phyloP scores from a whole-genome alignment of 2,329 filamentous ascomycete species.

The Teratosphaeriaceae sp. region DNA sequence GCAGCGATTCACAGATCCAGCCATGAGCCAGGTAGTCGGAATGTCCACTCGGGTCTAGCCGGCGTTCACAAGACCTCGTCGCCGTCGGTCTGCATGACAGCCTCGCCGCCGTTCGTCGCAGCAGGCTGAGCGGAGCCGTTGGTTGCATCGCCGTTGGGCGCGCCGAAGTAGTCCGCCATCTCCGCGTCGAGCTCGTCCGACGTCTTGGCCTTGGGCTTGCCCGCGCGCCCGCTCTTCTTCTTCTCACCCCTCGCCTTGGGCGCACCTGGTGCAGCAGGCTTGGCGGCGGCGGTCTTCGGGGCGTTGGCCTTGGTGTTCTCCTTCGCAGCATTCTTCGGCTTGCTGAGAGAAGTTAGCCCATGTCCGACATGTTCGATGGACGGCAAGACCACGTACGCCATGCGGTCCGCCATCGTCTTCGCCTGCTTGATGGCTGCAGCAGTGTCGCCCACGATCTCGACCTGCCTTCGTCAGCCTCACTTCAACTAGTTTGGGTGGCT shows the following conservation, averaged over 20 bases:
- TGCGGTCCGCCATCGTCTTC: slow-evolving; percentile 76
- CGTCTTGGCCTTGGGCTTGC: slow-evolving; percentile 73
- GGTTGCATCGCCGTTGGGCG: slow-evolving; percentile 36
- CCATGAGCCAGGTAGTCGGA: slow-evolving; percentile 5
- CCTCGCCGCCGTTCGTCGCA: slow-evolving; percentile 21
- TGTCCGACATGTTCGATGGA: neutral
- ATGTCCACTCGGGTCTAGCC: neutral
- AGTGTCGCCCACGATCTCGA: slow-evolving; percentile 84
- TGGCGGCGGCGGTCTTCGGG: slow-evolving; percentile 29
- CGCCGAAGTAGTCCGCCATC: slow-evolving; percentile 90
- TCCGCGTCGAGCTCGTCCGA: slow-evolving; percentile 93
- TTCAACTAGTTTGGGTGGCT: neutral
- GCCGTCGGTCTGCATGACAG: slow-evolving; percentile 35
- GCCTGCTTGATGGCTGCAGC: slow-evolving; percentile 56
- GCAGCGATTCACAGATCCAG: slow-evolving; percentile 4
- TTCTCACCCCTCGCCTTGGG: slow-evolving; percentile 44
- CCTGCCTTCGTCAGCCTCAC: slow-evolving; percentile 43
- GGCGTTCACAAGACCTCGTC: slow-evolving; percentile 49
- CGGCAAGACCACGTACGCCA: slow-evolving; percentile 53
- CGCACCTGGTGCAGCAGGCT: slow-evolving; percentile 46
- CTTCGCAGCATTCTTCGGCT: slow-evolving; percentile 29
- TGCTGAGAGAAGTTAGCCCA: slow-evolving; percentile 12
- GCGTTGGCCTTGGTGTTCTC: slow-evolving; percentile 12
- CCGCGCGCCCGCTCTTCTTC: slow-evolving; percentile 54
- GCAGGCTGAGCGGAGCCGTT: slow-evolving; percentile 42